Evolutionary conservation across 345 rosid genomes (phyloP).

Genomic region (Viola odorata): DNA sequence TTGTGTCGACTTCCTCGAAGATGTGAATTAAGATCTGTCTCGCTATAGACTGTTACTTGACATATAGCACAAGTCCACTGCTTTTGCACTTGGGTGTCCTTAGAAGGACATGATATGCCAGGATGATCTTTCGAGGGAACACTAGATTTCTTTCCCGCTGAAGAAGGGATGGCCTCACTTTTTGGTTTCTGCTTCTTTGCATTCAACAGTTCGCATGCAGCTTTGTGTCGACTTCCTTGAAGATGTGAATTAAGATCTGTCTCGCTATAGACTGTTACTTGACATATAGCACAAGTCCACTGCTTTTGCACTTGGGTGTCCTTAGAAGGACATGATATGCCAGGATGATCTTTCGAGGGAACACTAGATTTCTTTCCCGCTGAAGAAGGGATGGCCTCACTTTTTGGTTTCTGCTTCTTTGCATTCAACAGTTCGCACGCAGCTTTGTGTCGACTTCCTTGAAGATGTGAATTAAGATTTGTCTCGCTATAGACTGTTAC

Average conservation of each 20-base stretch:
- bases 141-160: background rate
- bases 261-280: slow-evolving; percentile 14
- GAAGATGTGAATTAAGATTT: slow-evolving; percentile 16
- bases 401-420: slow-evolving; percentile 3
- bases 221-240: slow-evolving; percentile 22
- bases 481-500: slow-evolving; percentile 12
- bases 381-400: background rate
- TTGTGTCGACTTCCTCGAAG: slow-evolving; percentile 23
- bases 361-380: background rate
- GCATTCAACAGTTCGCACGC: slow-evolving; percentile 13
- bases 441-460: slow-evolving; percentile 21
- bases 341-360: background rate
- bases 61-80: slow-evolving; percentile 30
- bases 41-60: slow-evolving; percentile 15
- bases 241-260: slow-evolving; percentile 15
- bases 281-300: slow-evolving; percentile 31
- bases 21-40: slow-evolving; percentile 14
- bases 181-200: slow-evolving; percentile 4
- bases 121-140: background rate
- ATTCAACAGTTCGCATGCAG: slow-evolving; percentile 11
- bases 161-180: background rate
- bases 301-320: slow-evolving; percentile 19
- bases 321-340: no score
- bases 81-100: slow-evolving; percentile 18
- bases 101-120: no score